Base-by-base conservation (phyloP, 306 rosid species). In the Albizia julibrissin region DNA sequence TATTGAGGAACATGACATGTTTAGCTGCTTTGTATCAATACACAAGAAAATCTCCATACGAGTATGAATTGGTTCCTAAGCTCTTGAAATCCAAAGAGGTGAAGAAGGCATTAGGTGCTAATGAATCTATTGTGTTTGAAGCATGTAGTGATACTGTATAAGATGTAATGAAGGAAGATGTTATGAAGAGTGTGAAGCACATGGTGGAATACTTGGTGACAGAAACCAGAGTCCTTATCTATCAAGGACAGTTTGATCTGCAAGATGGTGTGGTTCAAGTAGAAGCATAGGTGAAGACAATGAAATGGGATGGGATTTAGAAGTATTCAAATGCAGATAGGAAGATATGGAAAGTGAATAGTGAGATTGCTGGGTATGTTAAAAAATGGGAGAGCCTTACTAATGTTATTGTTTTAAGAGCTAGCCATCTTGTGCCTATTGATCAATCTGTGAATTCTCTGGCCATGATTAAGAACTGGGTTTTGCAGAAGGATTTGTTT, bases 391-490 rank as follows among this genome's bases (percentile, higher is more conserved):
- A 84, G 84, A 87, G 82, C 27, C 88, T 94, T 11, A 92, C 89
- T 42, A 85, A 92, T 49, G 96, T 74, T 86, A 85, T 90, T 39
- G 96, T 92, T 81, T 87, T 88, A 18, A 94, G 97, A 0, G 96
- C 85, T 37, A 94, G 97, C 0, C 96, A 94, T 92, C 89, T 92
- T 80, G 72, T 92, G 68, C 93, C 98, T n/a, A 10, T 85, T 4
- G 96, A 94, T 11, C 82, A 90, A 78, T 19, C 94, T 39, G 33
- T 89, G 87, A 85, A 82, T 29, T 86, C 98, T 34, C 97, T 91
- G 69, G 90, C 86, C 18, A 92, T 92, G 98, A 92, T 92, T 9
- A 92, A 94, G 81, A 94, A 86, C 12, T 94, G 97, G 97, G 91
- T 94, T 75, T 76, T 92, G 83, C 89, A 84, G 34, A 85, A 31